Conservation (phyloP, 768 basidiomycete species). For the Macrolepiota dolichaula region DNA sequence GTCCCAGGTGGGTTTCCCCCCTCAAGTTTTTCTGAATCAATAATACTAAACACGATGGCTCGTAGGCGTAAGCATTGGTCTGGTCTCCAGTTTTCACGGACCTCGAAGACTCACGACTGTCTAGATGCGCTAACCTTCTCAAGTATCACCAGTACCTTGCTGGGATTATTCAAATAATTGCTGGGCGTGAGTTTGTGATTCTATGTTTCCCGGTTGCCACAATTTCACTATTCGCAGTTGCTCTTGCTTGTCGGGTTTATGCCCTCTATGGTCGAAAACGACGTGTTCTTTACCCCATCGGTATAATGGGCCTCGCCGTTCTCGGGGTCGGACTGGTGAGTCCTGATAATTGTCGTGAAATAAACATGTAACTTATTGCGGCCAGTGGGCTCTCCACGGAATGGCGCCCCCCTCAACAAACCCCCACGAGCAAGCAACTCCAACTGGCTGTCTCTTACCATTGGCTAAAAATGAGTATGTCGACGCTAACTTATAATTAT, state of each 20-base stretch:
- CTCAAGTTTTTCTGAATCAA: not conserved
- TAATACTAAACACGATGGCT: not conserved
- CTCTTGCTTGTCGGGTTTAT: conserved; percentile 25
- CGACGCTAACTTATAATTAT: not conserved
- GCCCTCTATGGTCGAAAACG: conserved; percentile 34
- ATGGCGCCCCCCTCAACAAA: not conserved
- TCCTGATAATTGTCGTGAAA: not conserved
- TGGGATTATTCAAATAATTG: conserved; percentile 27
- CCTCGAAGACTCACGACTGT: not conserved
- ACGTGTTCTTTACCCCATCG: conserved; percentile 23
- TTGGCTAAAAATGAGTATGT: conserved; percentile 18
- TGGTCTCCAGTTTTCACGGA: not conserved
- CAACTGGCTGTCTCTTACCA: conserved; percentile 22
- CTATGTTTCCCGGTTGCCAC: not conserved
- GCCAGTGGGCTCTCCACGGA: not conserved
- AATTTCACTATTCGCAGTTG: conserved; percentile 10
- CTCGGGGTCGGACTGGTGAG: conserved; percentile 26
- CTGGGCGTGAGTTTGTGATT: conserved; percentile 22
- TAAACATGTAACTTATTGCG: not conserved
- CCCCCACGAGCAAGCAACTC: not conserved
- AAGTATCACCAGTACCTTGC: conserved; percentile 22
- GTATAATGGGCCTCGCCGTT: conserved; percentile 21
- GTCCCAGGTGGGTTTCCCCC: not conserved
- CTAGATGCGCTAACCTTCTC: conserved; percentile 17
- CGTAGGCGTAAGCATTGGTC: not conserved